Evolutionary conservation across 768 basidiomycete genomes (phyloP).

Genomic region (Phlebiopsis flavidoalba): DNA sequence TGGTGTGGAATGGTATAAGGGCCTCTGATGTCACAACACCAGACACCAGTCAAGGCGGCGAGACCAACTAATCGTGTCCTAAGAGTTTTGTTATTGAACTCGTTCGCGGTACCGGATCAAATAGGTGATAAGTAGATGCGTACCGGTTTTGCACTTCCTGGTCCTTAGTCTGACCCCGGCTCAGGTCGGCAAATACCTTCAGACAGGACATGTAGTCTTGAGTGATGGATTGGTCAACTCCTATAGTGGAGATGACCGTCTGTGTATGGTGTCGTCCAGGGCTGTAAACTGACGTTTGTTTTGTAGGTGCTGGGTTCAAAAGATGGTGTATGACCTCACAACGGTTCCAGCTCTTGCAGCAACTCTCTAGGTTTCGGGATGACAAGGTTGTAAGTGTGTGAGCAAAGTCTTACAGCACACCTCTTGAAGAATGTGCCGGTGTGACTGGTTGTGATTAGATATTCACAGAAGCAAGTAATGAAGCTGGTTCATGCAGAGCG

Average conservation of each 20-base stretch:
- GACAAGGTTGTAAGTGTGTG: slow-evolving; percentile 51
- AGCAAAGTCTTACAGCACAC: no score
- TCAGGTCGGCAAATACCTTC: slow-evolving; percentile 57
- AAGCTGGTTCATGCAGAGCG: slow-evolving; percentile 66
- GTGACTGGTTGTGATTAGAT: no score
- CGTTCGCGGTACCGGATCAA: not conserved
- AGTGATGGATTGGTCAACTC: slow-evolving; percentile 67
- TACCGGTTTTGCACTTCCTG: slow-evolving; percentile 74
- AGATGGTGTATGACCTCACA: slow-evolving; percentile 41
- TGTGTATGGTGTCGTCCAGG: slow-evolving; percentile 90
- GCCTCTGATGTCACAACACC: slow-evolving; percentile 83
- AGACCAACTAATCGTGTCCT: slow-evolving; percentile 86
- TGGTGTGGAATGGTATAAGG: slow-evolving; percentile 61
- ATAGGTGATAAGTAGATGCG: slow-evolving; percentile 3
- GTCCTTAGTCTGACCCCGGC: slow-evolving; percentile 50
- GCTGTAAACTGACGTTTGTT: slow-evolving; percentile 65
- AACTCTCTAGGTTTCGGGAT: slow-evolving; percentile 71
- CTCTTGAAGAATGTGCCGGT: no score
- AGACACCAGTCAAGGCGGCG: slow-evolving; percentile 74
- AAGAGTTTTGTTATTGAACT: not conserved
- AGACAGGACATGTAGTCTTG: slow-evolving; percentile 67
- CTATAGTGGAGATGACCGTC: slow-evolving; percentile 81
- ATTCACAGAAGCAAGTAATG: slow-evolving; percentile 63
- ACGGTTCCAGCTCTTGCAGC: slow-evolving; percentile 74
- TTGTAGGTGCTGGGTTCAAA: not conserved